Percentiles rank a stretch among this genome's conserved stretches.
Evolutionary conservation across 331 rosid species (phyloP).

Genomic region (Malus hybrid): DNA sequence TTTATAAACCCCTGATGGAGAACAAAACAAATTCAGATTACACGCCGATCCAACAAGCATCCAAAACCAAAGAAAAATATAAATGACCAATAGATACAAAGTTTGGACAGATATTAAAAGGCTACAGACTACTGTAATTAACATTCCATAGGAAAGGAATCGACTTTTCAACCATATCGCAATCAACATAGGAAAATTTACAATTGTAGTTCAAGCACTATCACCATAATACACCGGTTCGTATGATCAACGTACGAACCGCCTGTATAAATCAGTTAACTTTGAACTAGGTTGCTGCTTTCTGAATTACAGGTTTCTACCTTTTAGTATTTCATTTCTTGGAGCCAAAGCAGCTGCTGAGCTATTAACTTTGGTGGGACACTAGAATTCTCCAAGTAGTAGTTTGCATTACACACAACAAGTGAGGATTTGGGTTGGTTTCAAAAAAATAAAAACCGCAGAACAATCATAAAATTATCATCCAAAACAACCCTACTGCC

Average conservation of each 20-base stretch:
- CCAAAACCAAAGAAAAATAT: not conserved
- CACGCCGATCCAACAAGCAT: not conserved
- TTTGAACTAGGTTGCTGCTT: not conserved
- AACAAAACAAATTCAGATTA: not conserved
- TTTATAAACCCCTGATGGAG: slow-evolving; percentile 57
- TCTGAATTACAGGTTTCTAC: not conserved
- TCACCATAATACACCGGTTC: not conserved
- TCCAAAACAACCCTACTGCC: not conserved
- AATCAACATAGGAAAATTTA: not conserved
- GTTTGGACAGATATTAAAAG: not conserved
- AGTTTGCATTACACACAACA: not conserved
- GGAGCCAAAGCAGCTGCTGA: not conserved
- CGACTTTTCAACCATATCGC: too few relatives aligned
- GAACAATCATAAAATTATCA: not conserved
- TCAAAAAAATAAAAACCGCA: not conserved
- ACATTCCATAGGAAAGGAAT: too few relatives aligned
- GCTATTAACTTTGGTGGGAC: not conserved
- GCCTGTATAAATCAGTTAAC: not conserved
- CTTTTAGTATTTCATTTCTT: not conserved
- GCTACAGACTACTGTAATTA: not conserved
- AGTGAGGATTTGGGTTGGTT: not conserved
- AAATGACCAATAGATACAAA: not conserved
- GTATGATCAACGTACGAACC: not conserved
- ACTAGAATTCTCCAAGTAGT: too few relatives aligned
- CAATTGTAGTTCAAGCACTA: not conserved